Conservation (phyloP, 169 alveolate species). For the Plasmodium malariae region DNA sequence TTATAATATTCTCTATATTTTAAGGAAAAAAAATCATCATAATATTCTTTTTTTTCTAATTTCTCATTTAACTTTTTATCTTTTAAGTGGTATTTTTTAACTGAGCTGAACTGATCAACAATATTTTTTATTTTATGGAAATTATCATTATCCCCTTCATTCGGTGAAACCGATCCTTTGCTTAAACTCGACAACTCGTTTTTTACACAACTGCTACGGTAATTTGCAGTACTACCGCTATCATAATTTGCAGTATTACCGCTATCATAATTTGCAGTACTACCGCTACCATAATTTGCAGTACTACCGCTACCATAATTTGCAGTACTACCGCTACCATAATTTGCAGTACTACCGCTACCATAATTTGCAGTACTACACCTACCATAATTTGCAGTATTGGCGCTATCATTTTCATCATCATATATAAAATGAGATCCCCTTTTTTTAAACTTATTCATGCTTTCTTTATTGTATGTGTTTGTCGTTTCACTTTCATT, state of each 20-base stretch:
- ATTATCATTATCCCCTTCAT: neutral
- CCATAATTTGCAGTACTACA: too few species aligned
- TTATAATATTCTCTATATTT: conserved; percentile 72
- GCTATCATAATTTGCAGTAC: too few species aligned
- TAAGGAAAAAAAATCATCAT: conserved; percentile 56
- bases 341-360: neutral
- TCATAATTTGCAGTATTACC: too few species aligned
- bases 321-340: neutral
- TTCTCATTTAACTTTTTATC: conserved; percentile 32
- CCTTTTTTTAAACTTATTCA: too few species aligned
- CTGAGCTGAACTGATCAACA: conserved; percentile 47
- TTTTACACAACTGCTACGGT: too few species aligned
- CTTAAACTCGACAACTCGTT: too few species aligned
- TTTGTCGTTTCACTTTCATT: neutral
- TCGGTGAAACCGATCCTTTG: too few species aligned
- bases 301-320: conserved; percentile 3
- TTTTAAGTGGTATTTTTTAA: conserved; percentile 9
- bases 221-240: too few species aligned
- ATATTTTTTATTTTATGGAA: conserved; percentile 28
- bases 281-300: too few species aligned
- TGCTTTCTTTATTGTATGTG: neutral
- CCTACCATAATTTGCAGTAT: too few species aligned
- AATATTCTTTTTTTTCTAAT: conserved; percentile 59
- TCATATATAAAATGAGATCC: too few species aligned
- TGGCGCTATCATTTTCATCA: too few species aligned